phyloP scores from a whole-genome alignment of 495 filamentous ascomycete species.

The Aspergillus sclerotiicarbonarius region DNA sequence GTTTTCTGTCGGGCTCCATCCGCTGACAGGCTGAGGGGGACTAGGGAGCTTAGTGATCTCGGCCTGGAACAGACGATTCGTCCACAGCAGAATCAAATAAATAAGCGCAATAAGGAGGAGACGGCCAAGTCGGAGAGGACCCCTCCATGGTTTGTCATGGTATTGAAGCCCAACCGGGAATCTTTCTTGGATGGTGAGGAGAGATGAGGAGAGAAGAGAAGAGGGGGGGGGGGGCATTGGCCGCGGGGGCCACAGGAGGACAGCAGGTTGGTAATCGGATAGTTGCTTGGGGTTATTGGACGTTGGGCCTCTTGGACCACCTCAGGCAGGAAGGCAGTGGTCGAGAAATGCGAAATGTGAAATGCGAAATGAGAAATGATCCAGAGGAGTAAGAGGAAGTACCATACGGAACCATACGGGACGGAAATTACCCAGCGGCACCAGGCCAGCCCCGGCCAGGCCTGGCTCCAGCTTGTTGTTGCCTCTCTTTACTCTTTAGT shows the following conservation, averaged over 20 bases:
- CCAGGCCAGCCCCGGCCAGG: conserved; percentile 8
- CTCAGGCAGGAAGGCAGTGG: background rate
- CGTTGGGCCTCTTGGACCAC: too few relatives aligned
- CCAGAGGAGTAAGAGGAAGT: background rate
- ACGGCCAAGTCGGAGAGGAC: background rate
- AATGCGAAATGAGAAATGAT: too few relatives aligned
- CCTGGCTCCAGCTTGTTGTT: background rate
- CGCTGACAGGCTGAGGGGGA: conserved; percentile 12
- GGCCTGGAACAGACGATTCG: background rate
- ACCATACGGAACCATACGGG: conserved; percentile 5
- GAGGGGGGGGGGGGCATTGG: background rate
- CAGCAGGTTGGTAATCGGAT: background rate
- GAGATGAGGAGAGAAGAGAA: too few relatives aligned
- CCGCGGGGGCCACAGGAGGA: background rate
- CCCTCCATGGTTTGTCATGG: background rate
- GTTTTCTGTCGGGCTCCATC: conserved; percentile 29
- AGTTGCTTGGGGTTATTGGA: background rate
- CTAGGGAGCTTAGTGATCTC: background rate
- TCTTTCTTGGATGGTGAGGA: too few relatives aligned
- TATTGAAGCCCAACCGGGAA: too few relatives aligned
- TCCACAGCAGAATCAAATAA: background rate
- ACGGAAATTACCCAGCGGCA: background rate
- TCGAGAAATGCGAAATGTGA: too few relatives aligned
- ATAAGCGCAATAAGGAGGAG: background rate
- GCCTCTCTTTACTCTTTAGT: background rate